Base-by-base conservation (phyloP, 78 protist genomes). In the Polysphondylium violaceum region DNA sequence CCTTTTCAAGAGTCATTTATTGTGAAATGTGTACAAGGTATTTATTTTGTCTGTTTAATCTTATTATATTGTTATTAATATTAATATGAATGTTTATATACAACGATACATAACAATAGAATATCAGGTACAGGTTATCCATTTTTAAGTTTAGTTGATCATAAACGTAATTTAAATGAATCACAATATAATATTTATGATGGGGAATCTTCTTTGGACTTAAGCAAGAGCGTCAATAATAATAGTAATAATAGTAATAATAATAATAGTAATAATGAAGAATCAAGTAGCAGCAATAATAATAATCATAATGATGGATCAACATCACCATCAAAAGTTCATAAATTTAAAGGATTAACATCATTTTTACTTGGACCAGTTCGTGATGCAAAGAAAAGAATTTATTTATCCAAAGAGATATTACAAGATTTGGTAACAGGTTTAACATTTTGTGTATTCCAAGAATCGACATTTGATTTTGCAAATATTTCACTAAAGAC, bases 361-460 rank as follows among this genome's bases (percentile, higher is more conserved):
- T n/a, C n/a, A n/a, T n/a, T n/a, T n/a, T n/a, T n/a, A 4, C 16
- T 56, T 17, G 21, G 63, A 17, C 8, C 7, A 4, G 8, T 31
- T 3, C 11, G 19, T 33, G 71, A 53, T 14, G 16, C 27, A 40
- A 50, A 72, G 63, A 83, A 83, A 44, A 67, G 91, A 61, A 29
- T 69, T 21, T 83, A 56, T 50, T 25, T 83, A 31, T 25, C 91
- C 17, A 72, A 69, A 33, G 55, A 17, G 11, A 74, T 83, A 16
- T 69, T 58, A 9, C 64, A 71, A 41, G 91, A 83, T 25, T 38
- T 83, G 12, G 33, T 83, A 7, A 59, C 72, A 0, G 91, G 78
- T 31, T 59, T 83, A 9, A 69, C 81, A 3, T 83, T 56, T n/a
- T 83, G 91, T 83, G 78, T 79, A 16, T 83, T 83, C 41, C 91